Conservation (phyloP, 208 protist genomes). For the Acanthamoeba culbertsoni region DNA sequence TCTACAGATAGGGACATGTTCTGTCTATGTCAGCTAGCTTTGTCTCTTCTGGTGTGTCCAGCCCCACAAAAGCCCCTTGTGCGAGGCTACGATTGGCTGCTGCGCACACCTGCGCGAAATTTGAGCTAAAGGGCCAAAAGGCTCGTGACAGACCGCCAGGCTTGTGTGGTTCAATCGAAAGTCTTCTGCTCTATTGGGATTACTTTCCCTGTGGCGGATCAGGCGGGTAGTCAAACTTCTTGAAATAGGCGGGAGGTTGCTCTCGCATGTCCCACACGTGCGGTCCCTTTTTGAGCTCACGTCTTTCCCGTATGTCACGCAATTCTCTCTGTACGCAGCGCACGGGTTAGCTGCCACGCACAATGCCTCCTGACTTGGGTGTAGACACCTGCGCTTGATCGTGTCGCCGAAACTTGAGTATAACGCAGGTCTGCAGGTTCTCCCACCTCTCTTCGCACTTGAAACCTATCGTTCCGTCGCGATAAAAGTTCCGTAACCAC, state of each 20-base stretch:
- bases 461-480: not conserved
- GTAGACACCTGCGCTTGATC: not conserved
- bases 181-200: too few relatives aligned
- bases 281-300: not conserved
- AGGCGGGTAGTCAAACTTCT: constrained; percentile 34
- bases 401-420: not conserved
- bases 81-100: too few relatives aligned
- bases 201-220: too few relatives aligned
- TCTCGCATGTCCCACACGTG: not conserved
- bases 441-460: not conserved
- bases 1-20: not conserved
- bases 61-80: too few relatives aligned
- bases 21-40: too few relatives aligned
- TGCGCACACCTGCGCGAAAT: too few relatives aligned
- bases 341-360: too few relatives aligned
- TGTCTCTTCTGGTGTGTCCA: too few relatives aligned
- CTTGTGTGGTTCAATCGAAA: too few relatives aligned
- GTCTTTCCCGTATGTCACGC: not conserved
- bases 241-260: not conserved
- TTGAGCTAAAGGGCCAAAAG: too few relatives aligned
- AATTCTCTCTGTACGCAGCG: constrained; percentile 4
- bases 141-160: too few relatives aligned
- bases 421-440: not conserved
- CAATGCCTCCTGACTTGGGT: too few relatives aligned
- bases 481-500: constrained; percentile 23